These are phyloP conservation scores for Neurospora sp. DNA, from an alignment of 495 filamentous ascomycete genomes.

Conservation along the genomic window DNA sequence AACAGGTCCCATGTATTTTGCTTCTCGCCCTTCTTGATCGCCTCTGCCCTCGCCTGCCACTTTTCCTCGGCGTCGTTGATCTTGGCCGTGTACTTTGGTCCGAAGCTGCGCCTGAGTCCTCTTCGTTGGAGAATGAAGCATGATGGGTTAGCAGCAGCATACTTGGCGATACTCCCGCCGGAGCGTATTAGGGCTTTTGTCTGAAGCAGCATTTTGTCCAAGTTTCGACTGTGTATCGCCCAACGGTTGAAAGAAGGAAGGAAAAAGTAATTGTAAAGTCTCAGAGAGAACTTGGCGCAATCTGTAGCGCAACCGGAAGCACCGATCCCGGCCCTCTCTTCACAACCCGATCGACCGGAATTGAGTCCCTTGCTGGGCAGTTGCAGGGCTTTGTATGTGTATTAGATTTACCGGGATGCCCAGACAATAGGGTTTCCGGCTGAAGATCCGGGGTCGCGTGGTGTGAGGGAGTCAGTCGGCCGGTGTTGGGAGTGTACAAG, in stretches of 20 bases:
- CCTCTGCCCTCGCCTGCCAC: conserved; percentile 47
- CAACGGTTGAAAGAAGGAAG: background rate
- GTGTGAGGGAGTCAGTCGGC: background rate
- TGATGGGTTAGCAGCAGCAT: background rate
- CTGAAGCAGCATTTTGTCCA: background rate
- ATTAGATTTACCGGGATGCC: background rate
- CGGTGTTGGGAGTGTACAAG: background rate
- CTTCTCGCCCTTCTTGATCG: conserved; percentile 50
- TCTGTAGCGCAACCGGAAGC: background rate
- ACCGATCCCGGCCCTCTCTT: background rate
- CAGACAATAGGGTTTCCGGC: background rate
- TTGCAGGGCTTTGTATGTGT: background rate
- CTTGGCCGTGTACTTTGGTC: conserved; percentile 39
- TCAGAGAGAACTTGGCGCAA: background rate
- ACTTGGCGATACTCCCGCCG: background rate
- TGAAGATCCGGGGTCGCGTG: background rate
- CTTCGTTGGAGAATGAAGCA: background rate
- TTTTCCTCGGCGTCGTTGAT: conserved; percentile 41
- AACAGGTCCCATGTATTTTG: conserved; percentile 58
- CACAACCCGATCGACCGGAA: background rate
- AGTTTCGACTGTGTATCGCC: background rate
- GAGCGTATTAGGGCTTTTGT: background rate
- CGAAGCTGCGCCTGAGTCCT: conserved; percentile 16
- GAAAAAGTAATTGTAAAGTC: background rate
- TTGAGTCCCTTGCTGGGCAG: background rate